These are phyloP conservation scores for Gynochthodes officinalis DNA, from an alignment of 257 asterid genomes.

Conservation along the genomic window DNA sequence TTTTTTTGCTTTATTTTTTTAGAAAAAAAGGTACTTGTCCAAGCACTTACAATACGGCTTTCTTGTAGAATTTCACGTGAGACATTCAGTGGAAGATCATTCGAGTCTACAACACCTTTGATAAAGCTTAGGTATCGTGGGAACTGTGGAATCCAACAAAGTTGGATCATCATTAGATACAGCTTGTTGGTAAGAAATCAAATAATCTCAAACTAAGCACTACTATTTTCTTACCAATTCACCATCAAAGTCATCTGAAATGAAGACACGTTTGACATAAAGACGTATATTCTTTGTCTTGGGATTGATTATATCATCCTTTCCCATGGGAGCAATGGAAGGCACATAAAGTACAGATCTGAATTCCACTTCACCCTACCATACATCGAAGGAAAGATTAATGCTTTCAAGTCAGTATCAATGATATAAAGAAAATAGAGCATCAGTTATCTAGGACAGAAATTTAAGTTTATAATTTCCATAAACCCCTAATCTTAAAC, in stretches of 20 bases:
- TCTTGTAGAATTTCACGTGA: constrained; percentile 98
- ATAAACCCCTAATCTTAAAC: too few species aligned
- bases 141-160: constrained; percentile 51
- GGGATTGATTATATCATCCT: constrained; percentile 76
- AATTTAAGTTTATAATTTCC: background rate
- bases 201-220: background rate
- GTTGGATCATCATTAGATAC: constrained; percentile 7
- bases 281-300: constrained; percentile 95
- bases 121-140: constrained; percentile 95
- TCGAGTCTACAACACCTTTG: constrained; percentile 97
- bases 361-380: constrained; percentile 98
- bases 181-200: background rate
- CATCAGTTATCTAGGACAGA: background rate
- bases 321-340: constrained; percentile 64
- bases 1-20: too few species aligned
- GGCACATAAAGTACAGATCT: constrained; percentile 88
- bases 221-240: constrained; percentile 74
- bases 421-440: background rate
- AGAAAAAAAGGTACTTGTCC: background rate
- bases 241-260: constrained; percentile 97
- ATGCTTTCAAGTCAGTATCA: background rate
- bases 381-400: constrained; percentile 22
- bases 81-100: constrained; percentile 96
- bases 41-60: constrained; percentile 87
- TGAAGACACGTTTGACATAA: constrained; percentile 87